These are phyloP conservation scores for Crithidia expoeki DNA, from an alignment of 208 protist species.

Conservation along the genomic window DNA sequence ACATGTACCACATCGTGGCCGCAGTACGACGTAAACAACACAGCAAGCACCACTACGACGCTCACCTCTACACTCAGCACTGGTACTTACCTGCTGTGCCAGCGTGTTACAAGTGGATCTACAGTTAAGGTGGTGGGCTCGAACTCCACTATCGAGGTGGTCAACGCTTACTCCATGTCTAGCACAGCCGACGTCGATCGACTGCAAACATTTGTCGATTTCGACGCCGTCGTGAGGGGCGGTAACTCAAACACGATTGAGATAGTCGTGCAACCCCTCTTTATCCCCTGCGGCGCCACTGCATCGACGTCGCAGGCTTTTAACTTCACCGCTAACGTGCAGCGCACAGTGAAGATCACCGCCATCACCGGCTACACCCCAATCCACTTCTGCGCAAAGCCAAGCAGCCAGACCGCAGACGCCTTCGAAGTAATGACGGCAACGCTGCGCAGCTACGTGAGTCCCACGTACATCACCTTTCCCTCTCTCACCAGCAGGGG, in stretches of 20 bases:
- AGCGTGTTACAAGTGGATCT: slow-evolving; percentile 29
- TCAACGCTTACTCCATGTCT: slow-evolving; percentile 38
- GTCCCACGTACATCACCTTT: slow-evolving; percentile 37
- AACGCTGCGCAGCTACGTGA: slow-evolving; percentile 49
- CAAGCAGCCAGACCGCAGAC: slow-evolving; percentile 10
- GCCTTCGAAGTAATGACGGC: slow-evolving; percentile 24
- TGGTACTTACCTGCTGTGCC: slow-evolving; percentile 55
- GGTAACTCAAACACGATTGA: slow-evolving; percentile 9
- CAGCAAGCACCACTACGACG: slow-evolving; percentile 20
- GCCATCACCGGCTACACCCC: slow-evolving; percentile 8
- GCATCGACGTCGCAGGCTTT: slow-evolving; percentile 13
- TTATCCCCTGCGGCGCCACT: slow-evolving; percentile 21
- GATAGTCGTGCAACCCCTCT: slow-evolving; percentile 26
- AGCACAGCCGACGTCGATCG: slow-evolving; percentile 17
- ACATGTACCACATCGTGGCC: slow-evolving; percentile 24
- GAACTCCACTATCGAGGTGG: slow-evolving; percentile 35
- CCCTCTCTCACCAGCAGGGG: not conserved
- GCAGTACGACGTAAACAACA: slow-evolving; percentile 29
- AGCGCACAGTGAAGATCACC: slow-evolving; percentile 14
- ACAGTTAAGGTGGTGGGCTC: slow-evolving; percentile 28
- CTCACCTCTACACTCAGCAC: slow-evolving; percentile 12
- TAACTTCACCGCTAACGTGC: slow-evolving; percentile 8
- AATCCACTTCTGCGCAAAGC: slow-evolving; percentile 25
- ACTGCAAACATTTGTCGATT: slow-evolving; percentile 37
- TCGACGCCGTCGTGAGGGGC: slow-evolving; percentile 33